Evolutionary conservation across 805 yeast species (phyloP).

Genomic region (Pichia occidentalis): DNA sequence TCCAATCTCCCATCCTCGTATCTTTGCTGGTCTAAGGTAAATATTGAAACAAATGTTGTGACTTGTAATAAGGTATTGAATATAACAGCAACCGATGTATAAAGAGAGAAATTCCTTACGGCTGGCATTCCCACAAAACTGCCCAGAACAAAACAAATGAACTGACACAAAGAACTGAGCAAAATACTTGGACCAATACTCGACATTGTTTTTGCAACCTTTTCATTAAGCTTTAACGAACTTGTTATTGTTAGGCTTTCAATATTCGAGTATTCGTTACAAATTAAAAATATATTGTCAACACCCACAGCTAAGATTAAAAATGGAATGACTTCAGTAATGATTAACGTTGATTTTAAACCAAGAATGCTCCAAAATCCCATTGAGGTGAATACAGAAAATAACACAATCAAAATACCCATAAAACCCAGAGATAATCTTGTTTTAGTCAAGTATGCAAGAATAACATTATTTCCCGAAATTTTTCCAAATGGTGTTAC

Average conservation of each 20-base stretch:
- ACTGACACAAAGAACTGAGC: constrained; percentile 69
- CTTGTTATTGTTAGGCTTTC: constrained; percentile 33
- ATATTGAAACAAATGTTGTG: constrained; percentile 70
- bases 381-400: constrained; percentile 76
- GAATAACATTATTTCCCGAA: constrained; percentile 8
- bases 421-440: constrained; percentile 71
- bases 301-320: constrained; percentile 89
- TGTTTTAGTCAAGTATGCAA: constrained; percentile 36
- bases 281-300: constrained; percentile 82
- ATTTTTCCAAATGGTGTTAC: constrained; percentile 8
- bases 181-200: constrained; percentile 84
- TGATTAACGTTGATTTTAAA: constrained; percentile 78
- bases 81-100: constrained; percentile 80
- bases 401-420: constrained; percentile 76
- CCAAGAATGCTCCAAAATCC: constrained; percentile 77
- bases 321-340: constrained; percentile 96
- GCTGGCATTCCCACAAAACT: constrained; percentile 91
- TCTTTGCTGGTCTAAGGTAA: constrained; percentile 61
- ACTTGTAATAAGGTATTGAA: constrained; percentile 73
- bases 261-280: constrained; percentile 65
- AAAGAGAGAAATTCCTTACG: constrained; percentile 85
- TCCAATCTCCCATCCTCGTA: constrained; percentile 55
- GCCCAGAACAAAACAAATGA: constrained; percentile 74
- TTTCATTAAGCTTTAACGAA: constrained; percentile 42
- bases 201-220: constrained; percentile 59